phyloP scores from a whole-genome alignment of 108 stramenopile species.

The Phaeodactylum tricornutum region DNA sequence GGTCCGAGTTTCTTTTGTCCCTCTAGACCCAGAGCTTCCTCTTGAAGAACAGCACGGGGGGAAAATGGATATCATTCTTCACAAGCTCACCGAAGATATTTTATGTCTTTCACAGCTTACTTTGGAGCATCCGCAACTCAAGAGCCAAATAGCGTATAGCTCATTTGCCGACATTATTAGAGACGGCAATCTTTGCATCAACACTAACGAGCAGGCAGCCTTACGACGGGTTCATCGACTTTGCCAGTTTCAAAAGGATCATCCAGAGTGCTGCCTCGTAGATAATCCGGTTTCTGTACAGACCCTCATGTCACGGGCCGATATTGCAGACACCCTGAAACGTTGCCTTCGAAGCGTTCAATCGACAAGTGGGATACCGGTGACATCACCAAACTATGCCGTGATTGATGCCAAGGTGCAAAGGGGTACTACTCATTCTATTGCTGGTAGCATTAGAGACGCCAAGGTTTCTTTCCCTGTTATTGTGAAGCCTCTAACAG shows the following conservation, averaged over 20 bases:
- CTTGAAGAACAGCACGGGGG: slow-evolving; percentile 80
- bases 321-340: slow-evolving; percentile 53
- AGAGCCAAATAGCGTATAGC: neutral
- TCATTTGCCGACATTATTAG: neutral
- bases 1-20: slow-evolving; percentile 71
- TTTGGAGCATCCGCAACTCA: neutral
- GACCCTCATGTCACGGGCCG: slow-evolving; percentile 65
- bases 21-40: slow-evolving; percentile 61
- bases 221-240: slow-evolving; percentile 50
- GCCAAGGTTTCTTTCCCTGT: slow-evolving; percentile 45
- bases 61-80: slow-evolving; percentile 63
- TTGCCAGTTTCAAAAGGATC: slow-evolving; percentile 41
- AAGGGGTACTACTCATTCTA: slow-evolving; percentile 2
- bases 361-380: slow-evolving; percentile 44
- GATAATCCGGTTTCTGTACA: slow-evolving; percentile 64
- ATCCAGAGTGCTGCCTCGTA: slow-evolving; percentile 61
- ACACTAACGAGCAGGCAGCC: slow-evolving; percentile 25
- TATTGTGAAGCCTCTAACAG: slow-evolving; percentile 77
- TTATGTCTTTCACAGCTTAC: slow-evolving; percentile 18
- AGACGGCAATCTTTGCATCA: slow-evolving; percentile 9
- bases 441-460: neutral
- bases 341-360: slow-evolving; percentile 38
- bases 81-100: slow-evolving; percentile 84
- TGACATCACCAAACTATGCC: slow-evolving; percentile 51
- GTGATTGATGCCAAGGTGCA: slow-evolving; percentile 24